Conservation (phyloP, 2,329 filamentous ascomycete species). For the Trichoderma gracile region DNA sequence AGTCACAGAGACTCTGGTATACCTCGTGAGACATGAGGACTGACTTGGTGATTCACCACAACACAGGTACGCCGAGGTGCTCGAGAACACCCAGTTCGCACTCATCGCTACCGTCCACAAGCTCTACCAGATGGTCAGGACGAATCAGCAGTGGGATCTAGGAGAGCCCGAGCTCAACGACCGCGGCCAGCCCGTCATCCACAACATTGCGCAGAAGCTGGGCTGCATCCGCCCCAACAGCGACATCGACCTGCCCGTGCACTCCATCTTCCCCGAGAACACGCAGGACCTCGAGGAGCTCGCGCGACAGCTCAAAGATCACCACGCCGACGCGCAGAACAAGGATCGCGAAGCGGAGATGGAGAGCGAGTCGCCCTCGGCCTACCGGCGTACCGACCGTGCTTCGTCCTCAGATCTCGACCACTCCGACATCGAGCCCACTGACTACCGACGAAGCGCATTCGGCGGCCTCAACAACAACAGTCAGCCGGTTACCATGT, state of each 20-base stretch:
- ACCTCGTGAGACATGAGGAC: no score
- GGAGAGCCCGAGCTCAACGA: constrained; percentile 66
- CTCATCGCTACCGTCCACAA: constrained; percentile 66
- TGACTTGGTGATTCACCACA: no score
- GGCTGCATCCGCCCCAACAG: constrained; percentile 64
- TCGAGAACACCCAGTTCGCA: constrained; percentile 66
- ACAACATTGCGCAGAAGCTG: constrained; percentile 64
- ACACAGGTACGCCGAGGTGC: constrained; percentile 63
- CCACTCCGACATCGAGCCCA: constrained; percentile 54
- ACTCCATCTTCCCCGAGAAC: constrained; percentile 62
- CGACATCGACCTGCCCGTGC: constrained; percentile 59
- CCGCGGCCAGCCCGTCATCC: constrained; percentile 62
- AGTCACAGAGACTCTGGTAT: neutral
- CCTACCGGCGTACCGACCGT: constrained; percentile 44
- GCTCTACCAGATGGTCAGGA: constrained; percentile 64
- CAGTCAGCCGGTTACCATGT: constrained; percentile 47
- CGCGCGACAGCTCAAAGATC: constrained; percentile 54
- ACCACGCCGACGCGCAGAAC: constrained; percentile 21
- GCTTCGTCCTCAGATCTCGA: constrained; percentile 58
- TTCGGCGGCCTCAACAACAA: constrained; percentile 40
- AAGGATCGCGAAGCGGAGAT: constrained; percentile 15
- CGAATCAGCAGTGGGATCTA: constrained; percentile 59
- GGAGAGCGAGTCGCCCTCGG: constrained; percentile 18
- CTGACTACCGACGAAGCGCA: constrained; percentile 54
- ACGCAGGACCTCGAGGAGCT: constrained; percentile 59